A percentile compares a stretch with the other conserved stretches of the same genome.
Conservation (phyloP, 305 asterid species). For the Salvia sclarea region DNA sequence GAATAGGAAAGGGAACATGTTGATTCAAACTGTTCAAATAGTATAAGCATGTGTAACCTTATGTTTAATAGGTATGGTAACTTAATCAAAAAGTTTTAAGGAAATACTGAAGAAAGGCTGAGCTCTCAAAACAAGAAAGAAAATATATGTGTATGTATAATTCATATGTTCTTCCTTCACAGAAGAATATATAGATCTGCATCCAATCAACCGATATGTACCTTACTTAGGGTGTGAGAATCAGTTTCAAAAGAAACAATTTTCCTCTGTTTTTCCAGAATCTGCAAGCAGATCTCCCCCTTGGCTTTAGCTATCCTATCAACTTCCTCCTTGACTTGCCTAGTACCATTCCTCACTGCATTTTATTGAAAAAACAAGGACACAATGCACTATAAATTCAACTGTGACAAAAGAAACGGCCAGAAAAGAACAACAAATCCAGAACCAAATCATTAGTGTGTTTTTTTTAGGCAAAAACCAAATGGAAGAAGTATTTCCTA, state of each 20-base stretch:
- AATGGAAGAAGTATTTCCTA: neutral
- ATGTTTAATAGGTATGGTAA: constrained; percentile 14
- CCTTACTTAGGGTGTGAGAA: constrained; percentile 70
- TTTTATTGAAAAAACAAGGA: neutral
- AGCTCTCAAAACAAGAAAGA: neutral
- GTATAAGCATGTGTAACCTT: constrained; percentile 7
- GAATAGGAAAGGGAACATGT: neutral
- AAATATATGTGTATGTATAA: neutral
- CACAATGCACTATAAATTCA: neutral
- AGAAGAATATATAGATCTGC: neutral
- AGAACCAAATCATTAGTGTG: constrained; percentile 11
- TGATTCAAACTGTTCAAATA: constrained; percentile 11
- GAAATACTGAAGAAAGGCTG: constrained; percentile 16
- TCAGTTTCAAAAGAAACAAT: constrained; percentile 56
- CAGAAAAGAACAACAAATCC: neutral
- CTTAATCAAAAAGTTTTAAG: neutral
- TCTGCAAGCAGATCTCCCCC: constrained; percentile 56
- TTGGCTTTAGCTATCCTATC: constrained; percentile 54
- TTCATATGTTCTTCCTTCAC: constrained; percentile 10
- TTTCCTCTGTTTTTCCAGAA: constrained; percentile 70
- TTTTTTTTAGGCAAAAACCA: no score
- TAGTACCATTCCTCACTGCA: constrained; percentile 69
- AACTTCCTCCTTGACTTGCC: constrained; percentile 57
- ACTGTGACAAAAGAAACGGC: neutral
- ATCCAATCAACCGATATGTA: constrained; percentile 30